phyloP scores from a whole-genome alignment of 2,329 filamentous ascomycete genomes.

The Bipolaris sorokiniana region DNA sequence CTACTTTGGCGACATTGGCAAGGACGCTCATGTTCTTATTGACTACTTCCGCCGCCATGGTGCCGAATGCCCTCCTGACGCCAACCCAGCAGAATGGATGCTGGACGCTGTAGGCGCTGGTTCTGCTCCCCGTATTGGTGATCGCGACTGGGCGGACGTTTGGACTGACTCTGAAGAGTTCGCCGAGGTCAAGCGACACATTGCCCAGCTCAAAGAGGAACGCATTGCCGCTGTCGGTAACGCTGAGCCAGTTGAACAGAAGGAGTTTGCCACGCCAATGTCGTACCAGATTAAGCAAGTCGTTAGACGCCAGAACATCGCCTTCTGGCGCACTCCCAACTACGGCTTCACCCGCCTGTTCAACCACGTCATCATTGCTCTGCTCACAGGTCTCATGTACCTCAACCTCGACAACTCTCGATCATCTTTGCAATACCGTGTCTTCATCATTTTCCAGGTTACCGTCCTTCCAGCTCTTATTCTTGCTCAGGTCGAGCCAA shows the following conservation, averaged over 20 bases:
- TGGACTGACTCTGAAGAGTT: slow-evolving; percentile 78
- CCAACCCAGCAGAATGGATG: slow-evolving; percentile 76
- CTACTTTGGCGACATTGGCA: slow-evolving; percentile 85
- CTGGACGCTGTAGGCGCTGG: slow-evolving; percentile 83
- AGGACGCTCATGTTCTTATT: slow-evolving; percentile 73
- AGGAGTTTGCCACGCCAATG: slow-evolving; percentile 82
- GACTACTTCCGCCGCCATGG: slow-evolving; percentile 60
- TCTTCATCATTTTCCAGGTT: slow-evolving; percentile 91
- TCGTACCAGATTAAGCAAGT: slow-evolving; percentile 80
- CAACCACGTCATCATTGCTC: slow-evolving; percentile 78
- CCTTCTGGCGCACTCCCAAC: slow-evolving; percentile 86
- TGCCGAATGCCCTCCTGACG: slow-evolving; percentile 63
- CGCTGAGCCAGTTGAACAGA: slow-evolving; percentile 60
- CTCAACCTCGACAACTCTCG: slow-evolving; percentile 78
- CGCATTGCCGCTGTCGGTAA: slow-evolving; percentile 58
- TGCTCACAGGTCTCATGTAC: slow-evolving; percentile 81
- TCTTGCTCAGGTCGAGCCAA: slow-evolving; percentile 81
- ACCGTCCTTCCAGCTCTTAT: slow-evolving; percentile 84
- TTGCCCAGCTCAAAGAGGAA: slow-evolving; percentile 68
- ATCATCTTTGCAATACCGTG: slow-evolving; percentile 78
- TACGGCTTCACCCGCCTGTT: slow-evolving; percentile 89
- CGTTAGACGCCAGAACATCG: slow-evolving; percentile 72
- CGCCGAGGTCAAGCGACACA: slow-evolving; percentile 68
- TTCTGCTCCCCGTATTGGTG: slow-evolving; percentile 72
- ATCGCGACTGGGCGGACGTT: slow-evolving; percentile 79